Conservation (phyloP, 306 rosid genomes). For the Neltuma alba region DNA sequence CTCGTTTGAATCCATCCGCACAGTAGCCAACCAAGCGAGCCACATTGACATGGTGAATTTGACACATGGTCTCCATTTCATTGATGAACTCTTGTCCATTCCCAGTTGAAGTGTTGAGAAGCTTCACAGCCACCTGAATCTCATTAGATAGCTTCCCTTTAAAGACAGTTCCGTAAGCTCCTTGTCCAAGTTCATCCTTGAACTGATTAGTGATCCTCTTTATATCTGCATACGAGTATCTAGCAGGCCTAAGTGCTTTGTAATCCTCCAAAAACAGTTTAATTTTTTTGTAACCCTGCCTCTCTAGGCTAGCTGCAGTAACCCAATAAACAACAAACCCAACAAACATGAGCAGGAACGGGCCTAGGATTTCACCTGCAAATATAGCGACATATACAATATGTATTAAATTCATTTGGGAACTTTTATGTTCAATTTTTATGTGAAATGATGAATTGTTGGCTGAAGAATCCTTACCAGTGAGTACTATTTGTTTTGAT, state of each 20-base stretch:
- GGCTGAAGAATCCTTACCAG: conserved; percentile 30
- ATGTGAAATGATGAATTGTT: too few species aligned
- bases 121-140: conserved; percentile 35
- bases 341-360: conserved; percentile 4
- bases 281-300: conserved; percentile 25
- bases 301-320: neutral
- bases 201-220: conserved; percentile 43
- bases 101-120: conserved; percentile 25
- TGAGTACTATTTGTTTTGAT: neutral
- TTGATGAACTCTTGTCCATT: conserved; percentile 51
- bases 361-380: conserved; percentile 33
- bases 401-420: neutral
- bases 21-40: conserved; percentile 44
- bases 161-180: conserved; percentile 37
- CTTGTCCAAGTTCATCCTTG: conserved; percentile 37
- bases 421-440: neutral
- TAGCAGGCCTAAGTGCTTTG: conserved; percentile 35
- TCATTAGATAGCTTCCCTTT: conserved; percentile 38
- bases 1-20: conserved; percentile 36
- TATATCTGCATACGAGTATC: conserved; percentile 41
- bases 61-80: conserved; percentile 44
- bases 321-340: neutral
- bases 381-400: neutral
- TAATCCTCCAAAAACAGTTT: conserved; percentile 36
- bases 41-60: conserved; percentile 46